Conservation (phyloP, 1,284 basidiomycete species). For the Rhodotorula sp. region DNA sequence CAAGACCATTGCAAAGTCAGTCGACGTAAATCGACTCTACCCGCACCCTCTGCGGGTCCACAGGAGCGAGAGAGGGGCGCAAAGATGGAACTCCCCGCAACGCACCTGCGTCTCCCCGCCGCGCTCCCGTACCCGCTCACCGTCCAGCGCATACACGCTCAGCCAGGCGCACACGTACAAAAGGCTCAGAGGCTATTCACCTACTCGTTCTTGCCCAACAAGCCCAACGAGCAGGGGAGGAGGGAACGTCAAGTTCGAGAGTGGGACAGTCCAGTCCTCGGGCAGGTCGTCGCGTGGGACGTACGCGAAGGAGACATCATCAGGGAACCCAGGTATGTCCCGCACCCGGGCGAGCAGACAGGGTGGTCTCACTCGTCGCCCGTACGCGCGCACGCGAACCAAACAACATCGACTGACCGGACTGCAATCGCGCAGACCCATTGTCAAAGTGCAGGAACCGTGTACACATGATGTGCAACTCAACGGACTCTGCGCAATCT, state of each 20-base stretch:
- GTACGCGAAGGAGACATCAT: conserved; percentile 48
- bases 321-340: conserved; percentile 41
- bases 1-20: too few species aligned
- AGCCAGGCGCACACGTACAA: conserved; percentile 1
- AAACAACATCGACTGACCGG: background rate
- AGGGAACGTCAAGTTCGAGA: conserved; percentile 72
- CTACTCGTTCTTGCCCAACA: conserved; percentile 31
- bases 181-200: conserved; percentile 39
- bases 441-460: conserved; percentile 70
- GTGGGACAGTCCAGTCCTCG: conserved; percentile 82
- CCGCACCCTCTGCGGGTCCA: background rate
- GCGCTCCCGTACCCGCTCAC: conserved; percentile 39
- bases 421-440: conserved; percentile 49
- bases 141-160: conserved; percentile 31
- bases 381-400: background rate
- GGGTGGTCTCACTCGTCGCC: too few species aligned
- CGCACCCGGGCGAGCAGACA: too few species aligned
- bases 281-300: conserved; percentile 65
- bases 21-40: background rate
- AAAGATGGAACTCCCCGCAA: conserved; percentile 24
- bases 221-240: conserved; percentile 38
- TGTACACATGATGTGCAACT: conserved; percentile 93
- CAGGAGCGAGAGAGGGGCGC: background rate
- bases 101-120: conserved; percentile 27
- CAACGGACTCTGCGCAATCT: conserved; percentile 85